These are phyloP conservation scores for Botrytis porri DNA, from an alignment of 2,329 filamentous ascomycete species.

Conservation along the genomic window DNA sequence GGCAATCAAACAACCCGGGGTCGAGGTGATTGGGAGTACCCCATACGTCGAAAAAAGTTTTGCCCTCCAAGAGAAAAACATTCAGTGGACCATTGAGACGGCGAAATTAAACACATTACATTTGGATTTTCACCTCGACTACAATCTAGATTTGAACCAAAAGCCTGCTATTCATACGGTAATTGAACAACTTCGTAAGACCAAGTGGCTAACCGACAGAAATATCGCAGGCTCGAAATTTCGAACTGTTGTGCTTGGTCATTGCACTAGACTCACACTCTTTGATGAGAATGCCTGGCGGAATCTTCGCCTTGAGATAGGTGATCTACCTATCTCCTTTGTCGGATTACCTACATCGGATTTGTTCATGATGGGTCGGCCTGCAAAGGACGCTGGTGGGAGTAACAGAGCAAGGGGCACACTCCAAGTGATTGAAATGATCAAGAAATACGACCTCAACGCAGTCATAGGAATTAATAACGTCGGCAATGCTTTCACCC, in stretches of 20 bases:
- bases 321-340: constrained; percentile 58
- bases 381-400: constrained; percentile 31
- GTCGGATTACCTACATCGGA: constrained; percentile 70
- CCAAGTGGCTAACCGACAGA: constrained; percentile 46
- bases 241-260: constrained; percentile 59
- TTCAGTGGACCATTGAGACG: constrained; percentile 58
- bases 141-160: constrained; percentile 54
- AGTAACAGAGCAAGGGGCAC: constrained; percentile 53
- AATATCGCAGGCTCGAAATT: constrained; percentile 35
- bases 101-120: constrained; percentile 52
- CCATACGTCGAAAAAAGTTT: constrained; percentile 63
- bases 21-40: constrained; percentile 64
- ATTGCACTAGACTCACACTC: constrained; percentile 64
- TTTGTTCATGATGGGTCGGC: constrained; percentile 66
- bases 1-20: constrained; percentile 44
- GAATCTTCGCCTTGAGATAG: constrained; percentile 47
- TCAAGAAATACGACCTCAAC: constrained; percentile 54
- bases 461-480: constrained; percentile 67
- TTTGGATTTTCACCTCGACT: constrained; percentile 71
- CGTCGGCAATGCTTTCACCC: constrained; percentile 72
- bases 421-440: constrained; percentile 58
- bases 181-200: constrained; percentile 48
- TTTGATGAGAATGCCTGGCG: constrained; percentile 51
- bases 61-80: constrained; percentile 48
- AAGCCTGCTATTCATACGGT: constrained; percentile 54